A percentile compares a stretch with the other conserved stretches of the same genome.
These are phyloP conservation scores for Ligustrum vulgare DNA, from an alignment of 257 asterid species.

Conservation along the genomic window DNA sequence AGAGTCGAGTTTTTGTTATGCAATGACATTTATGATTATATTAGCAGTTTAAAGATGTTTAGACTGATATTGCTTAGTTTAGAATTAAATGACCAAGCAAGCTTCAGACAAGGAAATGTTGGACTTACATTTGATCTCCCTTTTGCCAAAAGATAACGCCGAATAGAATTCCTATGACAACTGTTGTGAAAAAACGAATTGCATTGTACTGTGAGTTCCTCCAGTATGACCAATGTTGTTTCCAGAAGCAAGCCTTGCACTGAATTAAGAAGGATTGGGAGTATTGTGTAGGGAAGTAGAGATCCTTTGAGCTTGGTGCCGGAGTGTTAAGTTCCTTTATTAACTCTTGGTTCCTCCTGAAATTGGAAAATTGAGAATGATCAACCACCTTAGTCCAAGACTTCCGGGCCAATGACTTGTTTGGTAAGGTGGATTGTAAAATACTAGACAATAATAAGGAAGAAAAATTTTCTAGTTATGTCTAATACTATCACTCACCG, in stretches of 20 bases:
- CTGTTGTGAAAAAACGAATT: slow-evolving; percentile 57
- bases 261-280: slow-evolving; percentile 63
- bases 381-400: not conserved
- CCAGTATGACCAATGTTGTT: slow-evolving; percentile 74
- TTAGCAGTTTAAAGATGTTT: not conserved
- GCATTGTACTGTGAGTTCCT: slow-evolving; percentile 61
- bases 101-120: not conserved
- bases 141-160: slow-evolving; percentile 74
- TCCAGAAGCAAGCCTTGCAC: slow-evolving; percentile 69
- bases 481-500: slow-evolving; percentile 31
- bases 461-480: not conserved
- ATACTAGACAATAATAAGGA: not conserved
- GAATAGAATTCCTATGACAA: slow-evolving; percentile 48
- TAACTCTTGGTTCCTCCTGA: slow-evolving; percentile 51
- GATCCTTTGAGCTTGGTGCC: slow-evolving; percentile 39
- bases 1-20: not conserved
- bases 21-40: not conserved
- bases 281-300: slow-evolving; percentile 52
- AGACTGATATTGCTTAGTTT: not conserved
- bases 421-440: not conserved
- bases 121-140: slow-evolving; percentile 51
- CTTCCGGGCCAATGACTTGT: no score
- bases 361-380: not conserved
- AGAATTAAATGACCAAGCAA: not conserved
- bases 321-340: slow-evolving; percentile 54